Evolutionary conservation across 2,329 filamentous ascomycete genomes (phyloP).

Genomic region (Penicillium sclerotigenum): DNA sequence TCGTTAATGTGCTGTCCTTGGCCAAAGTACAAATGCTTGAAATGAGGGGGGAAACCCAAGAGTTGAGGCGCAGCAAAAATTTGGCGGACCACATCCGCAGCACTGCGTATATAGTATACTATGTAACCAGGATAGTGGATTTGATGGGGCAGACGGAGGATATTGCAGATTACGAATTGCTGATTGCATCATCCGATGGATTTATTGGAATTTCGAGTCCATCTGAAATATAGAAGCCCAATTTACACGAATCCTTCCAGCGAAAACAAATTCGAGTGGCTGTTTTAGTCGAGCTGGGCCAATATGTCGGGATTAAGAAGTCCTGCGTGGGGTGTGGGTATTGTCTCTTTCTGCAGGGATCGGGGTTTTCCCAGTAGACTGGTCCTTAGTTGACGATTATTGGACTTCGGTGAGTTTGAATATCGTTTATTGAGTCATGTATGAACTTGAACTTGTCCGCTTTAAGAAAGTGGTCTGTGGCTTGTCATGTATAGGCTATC

Average conservation of each 20-base stretch:
- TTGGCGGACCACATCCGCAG: not conserved
- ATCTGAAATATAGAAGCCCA: not conserved
- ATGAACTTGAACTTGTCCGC: not conserved
- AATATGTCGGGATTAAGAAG: not conserved
- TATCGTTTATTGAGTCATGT: not conserved
- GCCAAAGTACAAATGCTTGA: not conserved
- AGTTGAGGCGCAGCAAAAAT: not conserved
- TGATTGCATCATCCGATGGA: not conserved
- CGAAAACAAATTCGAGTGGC: not conserved
- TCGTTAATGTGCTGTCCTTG: not conserved
- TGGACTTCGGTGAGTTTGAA: not conserved
- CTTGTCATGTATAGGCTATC: not conserved
- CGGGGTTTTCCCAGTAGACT: not conserved
- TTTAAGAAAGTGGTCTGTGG: not conserved
- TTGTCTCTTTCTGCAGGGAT: constrained; percentile 6
- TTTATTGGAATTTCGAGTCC: not conserved
- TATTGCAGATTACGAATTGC: not conserved
- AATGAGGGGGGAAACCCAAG: not conserved
- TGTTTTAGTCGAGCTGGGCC: not conserved
- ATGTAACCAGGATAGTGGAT: not conserved
- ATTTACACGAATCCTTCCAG: not conserved
- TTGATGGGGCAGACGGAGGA: not conserved
- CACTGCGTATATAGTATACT: not conserved
- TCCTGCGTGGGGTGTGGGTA: not conserved
- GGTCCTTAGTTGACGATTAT: not conserved